Percentiles rank a stretch among this genome's conserved stretches.
Conservation (phyloP, 176 grass and related monocot species). For the Musa troglodytarum region DNA sequence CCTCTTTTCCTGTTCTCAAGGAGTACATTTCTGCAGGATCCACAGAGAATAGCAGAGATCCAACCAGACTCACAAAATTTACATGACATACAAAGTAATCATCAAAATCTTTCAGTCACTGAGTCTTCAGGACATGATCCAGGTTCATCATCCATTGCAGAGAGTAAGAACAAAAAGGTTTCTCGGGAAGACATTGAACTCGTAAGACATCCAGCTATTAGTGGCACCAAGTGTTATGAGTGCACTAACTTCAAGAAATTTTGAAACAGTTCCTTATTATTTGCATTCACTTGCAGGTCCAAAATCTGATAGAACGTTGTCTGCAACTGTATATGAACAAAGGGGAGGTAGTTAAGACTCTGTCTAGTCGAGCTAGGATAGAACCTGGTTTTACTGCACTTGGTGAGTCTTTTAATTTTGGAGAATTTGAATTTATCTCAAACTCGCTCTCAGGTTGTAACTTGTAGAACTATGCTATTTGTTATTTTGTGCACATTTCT, state of each 20-base stretch:
- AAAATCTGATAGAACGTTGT: conserved; percentile 98
- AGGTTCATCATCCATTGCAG: conserved; percentile 48
- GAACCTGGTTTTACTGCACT: conserved; percentile 96
- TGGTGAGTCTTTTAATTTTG: conserved; percentile 33
- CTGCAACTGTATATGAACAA: conserved; percentile 95
- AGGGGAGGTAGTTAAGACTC: conserved; percentile 77
- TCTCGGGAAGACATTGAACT: conserved; percentile 99
- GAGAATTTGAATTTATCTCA: not conserved
- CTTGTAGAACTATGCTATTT: no score
- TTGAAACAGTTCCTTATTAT: no score
- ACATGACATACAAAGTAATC: conserved; percentile 59
- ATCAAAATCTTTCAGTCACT: conserved; percentile 35
- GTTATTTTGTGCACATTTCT: no score
- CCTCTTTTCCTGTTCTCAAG: no score
- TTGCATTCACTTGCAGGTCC: conserved; percentile 42
- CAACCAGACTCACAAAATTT: conserved; percentile 39
- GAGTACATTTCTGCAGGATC: conserved; percentile 38
- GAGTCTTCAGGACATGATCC: conserved; percentile 58
- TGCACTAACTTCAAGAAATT: no score
- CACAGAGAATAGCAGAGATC: conserved; percentile 50
- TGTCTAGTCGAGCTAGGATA: conserved; percentile 88
- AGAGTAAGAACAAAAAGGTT: conserved; percentile 76
- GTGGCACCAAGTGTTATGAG: no score
- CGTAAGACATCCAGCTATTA: conserved; percentile 30
- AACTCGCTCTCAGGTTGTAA: not conserved